phyloP scores from a whole-genome alignment of 225 moss, liverwort and hornwort species.

The Polytrichum commune region DNA sequence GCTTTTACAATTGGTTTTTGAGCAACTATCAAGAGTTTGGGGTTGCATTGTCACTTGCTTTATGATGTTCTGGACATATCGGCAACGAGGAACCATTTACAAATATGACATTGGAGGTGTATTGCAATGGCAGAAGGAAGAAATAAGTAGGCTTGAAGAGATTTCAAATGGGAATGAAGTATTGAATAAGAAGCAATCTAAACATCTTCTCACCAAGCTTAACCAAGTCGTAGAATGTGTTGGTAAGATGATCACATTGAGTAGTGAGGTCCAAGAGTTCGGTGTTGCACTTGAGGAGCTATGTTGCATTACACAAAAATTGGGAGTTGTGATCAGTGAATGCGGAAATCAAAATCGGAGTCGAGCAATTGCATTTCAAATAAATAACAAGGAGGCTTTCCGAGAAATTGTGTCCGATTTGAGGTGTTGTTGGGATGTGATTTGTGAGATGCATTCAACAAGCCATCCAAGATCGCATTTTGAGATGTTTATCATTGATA shows the following conservation, averaged over 20 bases:
- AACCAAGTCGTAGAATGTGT: not conserved
- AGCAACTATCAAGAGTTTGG: no score
- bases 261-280: not conserved
- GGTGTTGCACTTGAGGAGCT: not conserved
- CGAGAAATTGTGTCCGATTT: not conserved
- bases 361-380: not conserved
- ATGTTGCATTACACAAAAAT: not conserved
- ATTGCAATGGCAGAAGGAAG: no score
- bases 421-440: not conserved
- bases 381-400: not conserved
- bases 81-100: no score
- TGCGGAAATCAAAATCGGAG: not conserved
- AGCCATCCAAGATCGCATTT: not conserved
- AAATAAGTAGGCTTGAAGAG: no score
- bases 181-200: not conserved
- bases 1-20: no score
- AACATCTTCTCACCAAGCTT: not conserved
- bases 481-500: not conserved
- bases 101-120: no score
- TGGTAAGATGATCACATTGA: not conserved
- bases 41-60: no score
- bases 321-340: not conserved
- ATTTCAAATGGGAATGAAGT: not conserved
- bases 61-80: no score
- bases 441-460: not conserved